Evolutionary conservation across 345 rosid genomes (phyloP).

Genomic region (Eucalyptus caleyi): DNA sequence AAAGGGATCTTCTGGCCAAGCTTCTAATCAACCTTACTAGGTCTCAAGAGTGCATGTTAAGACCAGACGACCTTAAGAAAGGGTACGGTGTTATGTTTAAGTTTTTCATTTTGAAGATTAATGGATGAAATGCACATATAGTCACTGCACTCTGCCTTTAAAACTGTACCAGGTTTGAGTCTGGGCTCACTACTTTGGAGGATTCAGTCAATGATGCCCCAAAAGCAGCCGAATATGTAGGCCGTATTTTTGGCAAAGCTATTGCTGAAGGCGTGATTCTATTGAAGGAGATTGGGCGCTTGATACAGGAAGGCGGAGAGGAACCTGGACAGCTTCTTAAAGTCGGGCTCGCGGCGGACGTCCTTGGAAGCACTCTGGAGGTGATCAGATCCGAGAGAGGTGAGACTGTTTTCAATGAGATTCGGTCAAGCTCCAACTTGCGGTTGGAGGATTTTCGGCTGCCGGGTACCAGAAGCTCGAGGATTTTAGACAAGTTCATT

Average conservation of each 20-base stretch:
- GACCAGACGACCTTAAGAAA: conserved; percentile 38
- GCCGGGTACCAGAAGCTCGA: conserved; percentile 36
- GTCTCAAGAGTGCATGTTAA: conserved; percentile 30
- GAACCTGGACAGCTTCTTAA: conserved; percentile 43
- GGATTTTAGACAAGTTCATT: conserved; percentile 62
- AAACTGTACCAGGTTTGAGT: conserved; percentile 43
- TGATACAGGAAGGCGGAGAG: conserved; percentile 65
- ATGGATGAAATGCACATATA: neutral
- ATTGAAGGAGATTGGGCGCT: conserved; percentile 42
- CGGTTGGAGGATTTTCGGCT: conserved; percentile 67
- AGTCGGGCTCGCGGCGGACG: conserved; percentile 76
- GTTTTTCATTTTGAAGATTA: neutral
- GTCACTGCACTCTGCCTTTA: neutral
- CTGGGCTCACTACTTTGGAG: conserved; percentile 59
- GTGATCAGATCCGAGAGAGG: conserved; percentile 49
- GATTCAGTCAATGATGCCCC: conserved; percentile 94
- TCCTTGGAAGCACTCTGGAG: conserved; percentile 67
- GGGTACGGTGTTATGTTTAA: conserved; percentile 33
- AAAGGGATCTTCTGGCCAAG: conserved; percentile 70
- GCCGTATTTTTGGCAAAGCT: conserved; percentile 44
- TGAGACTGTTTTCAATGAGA: conserved; percentile 35
- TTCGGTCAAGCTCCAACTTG: conserved; percentile 40
- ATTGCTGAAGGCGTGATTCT: conserved; percentile 34
- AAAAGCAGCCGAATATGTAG: conserved; percentile 80
- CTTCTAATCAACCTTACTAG: conserved; percentile 69